phyloP scores from a whole-genome alignment of 768 basidiomycete genomes.

The Pisolithus tinctorius region DNA sequence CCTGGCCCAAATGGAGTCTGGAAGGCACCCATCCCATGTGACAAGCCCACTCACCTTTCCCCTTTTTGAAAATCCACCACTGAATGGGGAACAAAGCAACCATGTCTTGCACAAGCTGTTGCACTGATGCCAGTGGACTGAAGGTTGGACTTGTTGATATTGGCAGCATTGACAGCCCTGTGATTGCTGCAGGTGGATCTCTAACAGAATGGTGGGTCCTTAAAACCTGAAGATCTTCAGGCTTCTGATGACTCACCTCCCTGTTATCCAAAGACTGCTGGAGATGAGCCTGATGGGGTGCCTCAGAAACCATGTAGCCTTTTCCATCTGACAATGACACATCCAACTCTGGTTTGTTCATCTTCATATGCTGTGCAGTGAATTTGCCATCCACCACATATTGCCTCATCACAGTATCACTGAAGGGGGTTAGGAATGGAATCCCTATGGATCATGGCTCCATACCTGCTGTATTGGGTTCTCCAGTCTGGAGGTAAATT shows the following conservation, averaged over 20 bases:
- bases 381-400: conserved; percentile 2
- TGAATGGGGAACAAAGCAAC: conserved; percentile 23
- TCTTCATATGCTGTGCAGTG: conserved; percentile 11
- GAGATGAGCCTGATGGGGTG: conserved; percentile 19
- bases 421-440: background rate
- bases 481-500: conserved; percentile 22
- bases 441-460: background rate
- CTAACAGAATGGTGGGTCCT: background rate
- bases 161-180: conserved; percentile 13
- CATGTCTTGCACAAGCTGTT: conserved; percentile 25
- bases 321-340: conserved; percentile 21
- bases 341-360: conserved; percentile 18
- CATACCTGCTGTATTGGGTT: conserved; percentile 1
- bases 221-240: background rate
- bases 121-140: conserved; percentile 25
- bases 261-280: background rate
- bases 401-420: background rate
- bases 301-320: conserved; percentile 18
- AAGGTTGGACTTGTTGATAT: conserved; percentile 8
- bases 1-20: conserved; percentile 1
- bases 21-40: background rate
- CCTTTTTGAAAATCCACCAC: conserved; percentile 21
- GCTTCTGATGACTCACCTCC: background rate
- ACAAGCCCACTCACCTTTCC: conserved; percentile 14
- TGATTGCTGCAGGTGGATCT: conserved; percentile 12